These are phyloP conservation scores for Caloboletus inedulis DNA, from an alignment of 1,284 basidiomycete genomes.

Conservation along the genomic window DNA sequence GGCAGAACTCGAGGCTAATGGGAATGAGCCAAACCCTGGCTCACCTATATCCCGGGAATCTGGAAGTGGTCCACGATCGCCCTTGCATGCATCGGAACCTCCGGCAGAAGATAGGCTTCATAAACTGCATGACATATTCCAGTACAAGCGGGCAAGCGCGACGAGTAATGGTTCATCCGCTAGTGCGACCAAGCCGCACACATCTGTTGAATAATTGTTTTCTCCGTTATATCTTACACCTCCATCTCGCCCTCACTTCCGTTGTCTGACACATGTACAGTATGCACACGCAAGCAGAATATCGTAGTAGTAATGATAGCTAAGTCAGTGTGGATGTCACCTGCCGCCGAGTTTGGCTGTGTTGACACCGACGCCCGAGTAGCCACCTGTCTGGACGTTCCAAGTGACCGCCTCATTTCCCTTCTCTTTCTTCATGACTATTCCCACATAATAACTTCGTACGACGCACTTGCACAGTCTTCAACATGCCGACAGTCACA, in stretches of 20 bases:
- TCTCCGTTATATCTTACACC: conserved; percentile 20
- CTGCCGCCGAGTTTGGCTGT: conserved; percentile 24
- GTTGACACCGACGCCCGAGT: conserved; percentile 20
- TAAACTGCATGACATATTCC: conserved; percentile 74
- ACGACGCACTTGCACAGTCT: conserved; percentile 7
- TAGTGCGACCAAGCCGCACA: conserved; percentile 15
- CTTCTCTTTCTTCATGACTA: conserved; percentile 20
- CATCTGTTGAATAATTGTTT: conserved; percentile 23
- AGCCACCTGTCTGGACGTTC: not conserved
- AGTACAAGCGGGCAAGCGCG: conserved; percentile 68
- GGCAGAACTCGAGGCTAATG: conserved; percentile 66
- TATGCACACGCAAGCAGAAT: conserved; percentile 23
- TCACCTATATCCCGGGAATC: conserved; percentile 29
- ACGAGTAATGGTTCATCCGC: conserved; percentile 58
- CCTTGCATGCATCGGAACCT: conserved; percentile 30
- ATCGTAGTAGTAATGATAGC: conserved; percentile 22
- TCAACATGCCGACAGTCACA: conserved; percentile 27
- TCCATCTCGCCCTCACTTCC: conserved; percentile 18
- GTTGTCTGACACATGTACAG: conserved; percentile 33
- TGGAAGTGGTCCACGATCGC: conserved; percentile 28
- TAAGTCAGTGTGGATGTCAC: not conserved
- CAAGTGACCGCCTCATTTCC: not conserved
- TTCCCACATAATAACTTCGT: conserved; percentile 6
- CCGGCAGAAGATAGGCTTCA: conserved; percentile 64
- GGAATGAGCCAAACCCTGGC: conserved; percentile 26